Evolutionary conservation across 108 stramenopile species (phyloP), one percentile per base, ranked within the genome.

Genomic region (Skeletonema costatum): DNA sequence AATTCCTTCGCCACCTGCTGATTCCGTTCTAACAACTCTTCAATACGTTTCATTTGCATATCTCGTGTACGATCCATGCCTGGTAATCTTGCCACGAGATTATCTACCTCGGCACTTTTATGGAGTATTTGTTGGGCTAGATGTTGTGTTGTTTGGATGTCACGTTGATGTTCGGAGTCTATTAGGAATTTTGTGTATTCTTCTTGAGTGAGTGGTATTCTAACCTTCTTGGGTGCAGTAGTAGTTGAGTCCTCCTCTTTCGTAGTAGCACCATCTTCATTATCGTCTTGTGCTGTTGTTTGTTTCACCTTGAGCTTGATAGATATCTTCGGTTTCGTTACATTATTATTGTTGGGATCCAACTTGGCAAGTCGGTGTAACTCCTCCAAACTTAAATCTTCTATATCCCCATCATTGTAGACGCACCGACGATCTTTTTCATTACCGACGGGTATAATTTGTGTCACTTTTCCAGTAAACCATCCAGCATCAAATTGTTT

Each of bases 51-150:
- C 87, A 92, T 84, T 75, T 96, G 95, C 76, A 89, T 76, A 13
- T 80, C 63, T 53, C 80, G 71, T 30, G 91, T 96, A 33, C 93
- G 83, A 38, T 83, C 39, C 92, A 93, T 92, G 0, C 95, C 92
- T 0, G 92, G 90, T 51, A 96, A 67, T 12, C 32, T 67, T 19
- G 85, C 69, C 32, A 96, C 93, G 9, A 86, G 84, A 14, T 83
- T 73, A 73, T 96, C 87, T 50, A 96, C 88, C 41, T 83, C 75
- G n/a, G 68, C 75, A 71, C 90, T 91, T 70, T 90, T 93, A 38
- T 88, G 66, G 65, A 96, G 69, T 33, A 96, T 85, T 31, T 86
- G 78, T 38, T 66, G 39, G 1, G 92, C 93, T 11, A 93, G 70
- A 48, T 42, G 77, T 42, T 64, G 67, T 1, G 91, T 87, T 32